Evolutionary conservation across 164 flowering plant genomes (phyloP), one percentile per base, ranked within the genome.

Genomic region (Macadamia tetraphylla): DNA sequence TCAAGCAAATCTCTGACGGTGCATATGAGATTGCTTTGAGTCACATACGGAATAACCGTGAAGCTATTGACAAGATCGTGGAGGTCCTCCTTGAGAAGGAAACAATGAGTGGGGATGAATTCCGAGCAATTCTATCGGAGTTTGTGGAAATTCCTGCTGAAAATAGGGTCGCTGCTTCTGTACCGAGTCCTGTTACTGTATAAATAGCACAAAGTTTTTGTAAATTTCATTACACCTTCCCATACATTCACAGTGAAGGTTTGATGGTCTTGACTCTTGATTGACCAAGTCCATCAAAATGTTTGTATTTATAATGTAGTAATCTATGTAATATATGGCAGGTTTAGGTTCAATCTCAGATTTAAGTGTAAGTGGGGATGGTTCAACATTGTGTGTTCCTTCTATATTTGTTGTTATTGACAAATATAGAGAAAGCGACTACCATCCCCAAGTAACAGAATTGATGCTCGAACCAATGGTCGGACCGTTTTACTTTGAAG

Each of bases 61-160:
- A 91, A 67, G 97, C 94, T 12, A 86, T 91, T 1, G 94, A 91
- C 77, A 87, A 83, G 81, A 88, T 91, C 15, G 97, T 89, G 60
- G 94, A 91, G 53, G 87, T 89, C 49, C 86, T 91, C 31, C 72
- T 89, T 2, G 97, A 91, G 84, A 89, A 86, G 79, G 94, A 91
- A 74, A 89, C 97, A 3, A 74, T 91, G 74, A 66, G 81, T 1
- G 97, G 97, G 1, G 92, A 91, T 64, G 94, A 91, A 77, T 89
- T 91, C 82, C 80, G 94, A 59, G 90, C 91, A 18, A 79, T 90
- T 57, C 88, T 88, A 3, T 84, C 94, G 0, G 97, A 91, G 67
- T 91, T 85, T 79, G 82, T 75, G 9, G 94, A 91, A 74, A 89
- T 89, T 67, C 98, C 98, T 43, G 88, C 53, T 59, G 97, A 93